phyloP scores from a whole-genome alignment of 2,329 filamentous ascomycete genomes.

The Pyricularia pennisetigena region DNA sequence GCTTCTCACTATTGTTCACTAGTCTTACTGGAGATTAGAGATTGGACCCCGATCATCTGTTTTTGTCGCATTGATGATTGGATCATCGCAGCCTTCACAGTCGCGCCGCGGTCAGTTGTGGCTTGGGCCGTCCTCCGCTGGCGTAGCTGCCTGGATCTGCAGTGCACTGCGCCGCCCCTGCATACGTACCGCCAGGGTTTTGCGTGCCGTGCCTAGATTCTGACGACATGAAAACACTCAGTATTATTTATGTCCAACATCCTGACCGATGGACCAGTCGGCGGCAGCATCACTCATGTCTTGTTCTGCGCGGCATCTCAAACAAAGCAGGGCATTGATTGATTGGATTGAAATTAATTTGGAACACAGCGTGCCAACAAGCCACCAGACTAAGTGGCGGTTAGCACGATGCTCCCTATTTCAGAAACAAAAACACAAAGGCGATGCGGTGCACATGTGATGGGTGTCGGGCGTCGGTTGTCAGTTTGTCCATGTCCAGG shows the following conservation, averaged over 20 bases:
- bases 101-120: not conserved
- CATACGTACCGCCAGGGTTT: not conserved
- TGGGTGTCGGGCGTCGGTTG: not conserved
- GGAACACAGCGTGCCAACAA: not conserved
- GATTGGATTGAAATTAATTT: not conserved
- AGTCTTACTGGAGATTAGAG: not conserved
- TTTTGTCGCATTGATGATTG: not conserved
- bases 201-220: not conserved
- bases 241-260: not conserved
- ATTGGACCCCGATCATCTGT: not conserved
- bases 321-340: not conserved
- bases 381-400: not conserved
- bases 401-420: not conserved
- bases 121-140: not conserved
- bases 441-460: not conserved
- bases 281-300: not conserved
- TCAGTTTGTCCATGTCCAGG: not conserved
- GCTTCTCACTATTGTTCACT: not conserved
- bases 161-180: not conserved
- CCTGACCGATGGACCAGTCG: not conserved
- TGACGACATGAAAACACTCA: not conserved
- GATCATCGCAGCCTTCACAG: not conserved
- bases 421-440: not conserved
- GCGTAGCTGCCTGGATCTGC: not conserved
- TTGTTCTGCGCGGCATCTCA: not conserved